These are phyloP conservation scores for Biancaea sappan DNA, from an alignment of 306 rosid species.

Conservation along the genomic window DNA sequence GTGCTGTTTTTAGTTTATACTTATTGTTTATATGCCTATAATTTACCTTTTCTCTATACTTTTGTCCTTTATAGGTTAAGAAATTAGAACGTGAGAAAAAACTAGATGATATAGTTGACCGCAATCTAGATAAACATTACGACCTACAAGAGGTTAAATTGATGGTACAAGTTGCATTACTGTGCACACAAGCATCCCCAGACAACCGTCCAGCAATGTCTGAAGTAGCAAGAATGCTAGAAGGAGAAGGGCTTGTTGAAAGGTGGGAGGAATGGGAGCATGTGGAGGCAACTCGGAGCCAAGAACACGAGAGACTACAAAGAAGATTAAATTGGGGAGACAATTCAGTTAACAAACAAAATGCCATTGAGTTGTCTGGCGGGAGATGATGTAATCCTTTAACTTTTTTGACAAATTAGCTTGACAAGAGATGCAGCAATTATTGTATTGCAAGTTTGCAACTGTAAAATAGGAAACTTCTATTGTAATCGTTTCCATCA, in stretches of 20 bases:
- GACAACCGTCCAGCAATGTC: constrained; percentile 94
- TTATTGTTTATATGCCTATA: background rate
- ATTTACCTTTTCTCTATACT: background rate
- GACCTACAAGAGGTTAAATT: constrained; percentile 72
- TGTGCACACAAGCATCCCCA: constrained; percentile 81
- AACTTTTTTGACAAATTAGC: constrained; percentile 34
- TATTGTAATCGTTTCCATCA: background rate
- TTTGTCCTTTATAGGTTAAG: constrained; percentile 62
- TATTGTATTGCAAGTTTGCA: constrained; percentile 15
- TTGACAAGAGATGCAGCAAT: constrained; percentile 12
- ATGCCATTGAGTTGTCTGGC: constrained; percentile 84
- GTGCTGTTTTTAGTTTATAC: background rate
- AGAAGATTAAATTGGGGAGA: constrained; percentile 89
- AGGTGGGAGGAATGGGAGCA: constrained; percentile 94
- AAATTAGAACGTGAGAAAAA: constrained; percentile 78
- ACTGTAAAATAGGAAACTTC: background rate
- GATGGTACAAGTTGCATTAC: constrained; percentile 84
- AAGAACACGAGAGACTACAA: constrained; percentile 72
- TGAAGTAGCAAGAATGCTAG: constrained; percentile 89
- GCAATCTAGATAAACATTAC: constrained; percentile 59
- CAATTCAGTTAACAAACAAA: constrained; percentile 77
- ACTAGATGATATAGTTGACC: constrained; percentile 66
- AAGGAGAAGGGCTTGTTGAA: constrained; percentile 93
- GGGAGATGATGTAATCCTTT: constrained; percentile 64
- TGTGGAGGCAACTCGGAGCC: constrained; percentile 68